Evolutionary conservation across 2,329 filamentous ascomycete species (phyloP).

Genomic region (Emydomyces testavorans): DNA sequence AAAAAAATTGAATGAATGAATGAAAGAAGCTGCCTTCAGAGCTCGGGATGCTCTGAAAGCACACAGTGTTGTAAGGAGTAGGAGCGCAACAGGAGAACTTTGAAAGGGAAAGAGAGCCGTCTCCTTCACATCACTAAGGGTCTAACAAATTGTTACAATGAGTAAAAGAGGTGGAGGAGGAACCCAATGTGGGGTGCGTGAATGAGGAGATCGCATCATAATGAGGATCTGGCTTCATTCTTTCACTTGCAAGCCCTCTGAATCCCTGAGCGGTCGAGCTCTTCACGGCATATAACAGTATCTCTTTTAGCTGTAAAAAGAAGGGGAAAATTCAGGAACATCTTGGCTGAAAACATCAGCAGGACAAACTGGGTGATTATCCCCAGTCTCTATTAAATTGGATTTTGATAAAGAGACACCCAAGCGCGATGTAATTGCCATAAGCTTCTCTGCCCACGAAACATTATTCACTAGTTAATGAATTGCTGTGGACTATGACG

Average conservation of each 20-base stretch:
- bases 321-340: not conserved
- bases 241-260: not conserved
- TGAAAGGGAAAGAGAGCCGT: not conserved
- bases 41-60: not conserved
- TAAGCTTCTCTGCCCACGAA: too few species aligned
- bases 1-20: too few species aligned
- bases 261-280: not conserved
- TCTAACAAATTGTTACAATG: not conserved
- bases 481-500: not conserved
- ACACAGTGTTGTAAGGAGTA: not conserved
- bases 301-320: not conserved
- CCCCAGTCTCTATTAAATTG: not conserved
- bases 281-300: not conserved
- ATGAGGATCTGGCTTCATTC: not conserved
- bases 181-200: not conserved
- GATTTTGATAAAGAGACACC: not conserved
- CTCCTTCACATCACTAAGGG: not conserved
- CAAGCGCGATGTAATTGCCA: too few species aligned
- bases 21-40: not conserved
- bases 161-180: not conserved
- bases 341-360: not conserved
- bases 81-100: not conserved
- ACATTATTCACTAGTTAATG: too few species aligned
- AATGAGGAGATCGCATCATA: not conserved
- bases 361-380: not conserved